These are phyloP conservation scores for Nemania abortiva DNA, from an alignment of 2,329 filamentous ascomycete species.

Conservation along the genomic window DNA sequence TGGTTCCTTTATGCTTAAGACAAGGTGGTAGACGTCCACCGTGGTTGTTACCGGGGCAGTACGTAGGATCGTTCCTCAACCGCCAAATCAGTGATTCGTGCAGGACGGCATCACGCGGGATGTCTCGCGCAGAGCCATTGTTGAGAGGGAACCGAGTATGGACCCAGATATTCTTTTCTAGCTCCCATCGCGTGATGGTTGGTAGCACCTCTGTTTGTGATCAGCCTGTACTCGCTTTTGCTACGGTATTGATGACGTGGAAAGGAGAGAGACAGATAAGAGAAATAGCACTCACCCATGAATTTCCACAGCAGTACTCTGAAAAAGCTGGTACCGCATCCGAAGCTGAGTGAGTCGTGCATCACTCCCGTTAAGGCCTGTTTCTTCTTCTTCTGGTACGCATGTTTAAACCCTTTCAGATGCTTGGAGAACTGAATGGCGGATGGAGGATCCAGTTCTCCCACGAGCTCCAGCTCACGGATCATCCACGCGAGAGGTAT, in stretches of 20 bases:
- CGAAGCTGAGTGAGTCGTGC: conserved; percentile 56
- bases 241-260: background rate
- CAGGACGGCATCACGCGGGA: conserved; percentile 55
- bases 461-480: conserved; percentile 58
- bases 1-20: conserved; percentile 43
- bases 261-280: background rate
- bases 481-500: conserved; percentile 67
- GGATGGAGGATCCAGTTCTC: conserved; percentile 47
- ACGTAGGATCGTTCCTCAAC: conserved; percentile 47
- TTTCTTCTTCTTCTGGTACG: conserved; percentile 49
- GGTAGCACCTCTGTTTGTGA: conserved; percentile 53
- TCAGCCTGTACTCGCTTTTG: conserved; percentile 21
- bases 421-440: conserved; percentile 54
- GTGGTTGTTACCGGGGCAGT: conserved; percentile 54
- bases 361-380: conserved; percentile 52
- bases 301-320: conserved; percentile 58
- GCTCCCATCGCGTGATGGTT: conserved; percentile 57
- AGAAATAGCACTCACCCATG: conserved; percentile 54
- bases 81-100: conserved; percentile 56
- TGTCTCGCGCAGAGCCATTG: conserved; percentile 54
- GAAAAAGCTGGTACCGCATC: conserved; percentile 54
- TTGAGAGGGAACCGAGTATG: conserved; percentile 56
- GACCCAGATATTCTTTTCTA: conserved; percentile 51
- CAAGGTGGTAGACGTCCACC: conserved; percentile 49
- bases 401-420: conserved; percentile 51